These are phyloP conservation scores for Stagonosporopsis cucurbitacearum DNA, from an alignment of 2,329 filamentous ascomycete genomes.

Conservation along the genomic window DNA sequence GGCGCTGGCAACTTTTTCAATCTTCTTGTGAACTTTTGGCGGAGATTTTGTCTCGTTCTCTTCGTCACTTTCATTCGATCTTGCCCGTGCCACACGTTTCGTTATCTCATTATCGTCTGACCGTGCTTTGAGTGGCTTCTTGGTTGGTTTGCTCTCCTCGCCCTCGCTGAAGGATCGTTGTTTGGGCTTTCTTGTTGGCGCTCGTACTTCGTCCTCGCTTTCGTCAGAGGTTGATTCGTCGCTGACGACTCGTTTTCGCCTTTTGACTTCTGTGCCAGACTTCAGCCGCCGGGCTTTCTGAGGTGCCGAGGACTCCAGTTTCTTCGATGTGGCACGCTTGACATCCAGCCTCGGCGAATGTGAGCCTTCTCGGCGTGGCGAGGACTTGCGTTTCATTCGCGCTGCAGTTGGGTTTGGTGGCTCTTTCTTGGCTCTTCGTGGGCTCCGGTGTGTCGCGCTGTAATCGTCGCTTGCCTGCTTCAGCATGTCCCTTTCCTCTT, in stretches of 20 bases:
- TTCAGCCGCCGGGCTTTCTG: constrained; percentile 46
- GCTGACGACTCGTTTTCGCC: constrained; percentile 41
- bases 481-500: constrained; percentile 82
- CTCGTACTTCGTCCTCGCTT: constrained; percentile 48
- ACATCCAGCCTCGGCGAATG: constrained; percentile 40
- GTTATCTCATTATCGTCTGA: constrained; percentile 40
- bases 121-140: constrained; percentile 39
- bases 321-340: constrained; percentile 35
- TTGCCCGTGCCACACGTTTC: constrained; percentile 31
- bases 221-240: constrained; percentile 47
- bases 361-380: constrained; percentile 44
- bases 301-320: constrained; percentile 31
- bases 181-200: constrained; percentile 43
- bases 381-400: constrained; percentile 42
- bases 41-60: constrained; percentile 34
- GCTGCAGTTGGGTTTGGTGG: constrained; percentile 32
- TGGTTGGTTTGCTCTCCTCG: constrained; percentile 43
- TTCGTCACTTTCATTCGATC: constrained; percentile 42
- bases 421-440: constrained; percentile 44
- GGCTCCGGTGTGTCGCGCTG: constrained; percentile 40
- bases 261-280: constrained; percentile 42
- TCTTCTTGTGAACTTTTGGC: constrained; percentile 37
- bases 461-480: constrained; percentile 75
- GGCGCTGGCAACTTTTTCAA: constrained; percentile 32
- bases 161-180: constrained; percentile 45